Base-by-base conservation (phyloP, 495 filamentous ascomycete species). In the Penicillium lividum region DNA sequence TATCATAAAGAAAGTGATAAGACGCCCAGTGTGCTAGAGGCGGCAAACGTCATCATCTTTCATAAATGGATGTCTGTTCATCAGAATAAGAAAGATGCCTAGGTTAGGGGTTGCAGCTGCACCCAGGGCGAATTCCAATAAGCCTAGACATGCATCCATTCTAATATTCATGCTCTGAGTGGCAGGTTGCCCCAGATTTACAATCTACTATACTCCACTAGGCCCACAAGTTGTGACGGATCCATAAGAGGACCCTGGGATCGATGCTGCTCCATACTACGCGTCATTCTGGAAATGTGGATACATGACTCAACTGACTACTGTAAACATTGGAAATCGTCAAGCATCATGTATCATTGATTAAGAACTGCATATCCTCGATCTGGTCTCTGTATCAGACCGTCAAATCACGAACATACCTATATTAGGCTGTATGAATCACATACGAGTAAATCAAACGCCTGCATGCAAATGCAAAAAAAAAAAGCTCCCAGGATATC, bases 381-480 rank as follows among this genome's bases (percentile, higher is more conserved):
- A 40, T 22, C 22, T 22, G 22, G 22, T 22, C 22, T 22, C 22
- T 22, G 22, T 22, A 22, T 22, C 22, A 22, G 22, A 22, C 22
- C 22, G 11, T 16, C 3, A 40, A 40, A 40, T 40, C 38, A 40
- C 22, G 22, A 22, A 22, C 22, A 22, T 22, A 2, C 22, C 22
- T 22, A 22, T 22, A 22, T 22, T 22, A 22, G 22, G 22, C 22
- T 40, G 15, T 40, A 16, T 40, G 25, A 28, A 47, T 22, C 44
- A 30, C 9, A 48, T 48, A 5, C 25, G 3, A 30, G 3, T 36
- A 49, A 36, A 22, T 31, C n/a, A 27, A 52, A 52, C 49, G 49
- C 49, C 49, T 7, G 25, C 47, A 18, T 25, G 31, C 25, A 34
- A 52, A 52, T 52, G 49, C 49, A 36, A 18, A 30, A 49, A 48